Percentiles rank a stretch among this genome's conserved stretches.
These are phyloP conservation scores for Lasiodiplodia sp. DNA, from an alignment of 2,329 filamentous ascomycete species.

Conservation along the genomic window DNA sequence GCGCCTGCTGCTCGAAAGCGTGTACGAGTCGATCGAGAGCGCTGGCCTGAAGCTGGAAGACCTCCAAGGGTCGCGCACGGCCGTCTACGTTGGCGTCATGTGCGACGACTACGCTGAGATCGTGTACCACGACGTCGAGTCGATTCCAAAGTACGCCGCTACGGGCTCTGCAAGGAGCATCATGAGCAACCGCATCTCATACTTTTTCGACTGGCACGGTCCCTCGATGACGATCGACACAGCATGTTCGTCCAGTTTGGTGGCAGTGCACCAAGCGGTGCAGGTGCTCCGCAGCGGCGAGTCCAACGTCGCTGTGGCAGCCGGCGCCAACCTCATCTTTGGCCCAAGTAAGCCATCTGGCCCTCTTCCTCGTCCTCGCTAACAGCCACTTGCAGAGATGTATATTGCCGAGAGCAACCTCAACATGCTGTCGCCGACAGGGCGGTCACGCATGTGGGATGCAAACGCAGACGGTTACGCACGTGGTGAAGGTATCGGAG, in stretches of 20 bases:
- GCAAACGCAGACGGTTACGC: slow-evolving; percentile 57
- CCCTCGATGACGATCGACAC: slow-evolving; percentile 50
- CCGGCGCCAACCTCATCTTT: slow-evolving; percentile 38
- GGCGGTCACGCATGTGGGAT: slow-evolving; percentile 42
- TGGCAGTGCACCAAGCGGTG: slow-evolving; percentile 37
- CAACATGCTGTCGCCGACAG: slow-evolving; percentile 40
- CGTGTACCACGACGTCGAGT: too few relatives aligned
- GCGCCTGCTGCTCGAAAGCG: slow-evolving; percentile 31
- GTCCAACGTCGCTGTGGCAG: slow-evolving; percentile 32
- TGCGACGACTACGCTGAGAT: too few relatives aligned
- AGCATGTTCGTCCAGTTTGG: slow-evolving; percentile 46
- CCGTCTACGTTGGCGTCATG: slow-evolving; percentile 14
- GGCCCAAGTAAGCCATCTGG: slow-evolving; percentile 31
- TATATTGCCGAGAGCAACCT: too few relatives aligned
- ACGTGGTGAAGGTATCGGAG: slow-evolving; percentile 61
- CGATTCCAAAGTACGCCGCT: too few relatives aligned
- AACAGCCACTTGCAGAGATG: too few relatives aligned
- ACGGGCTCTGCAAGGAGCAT: slow-evolving; percentile 32
- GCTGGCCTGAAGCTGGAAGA: slow-evolving; percentile 14
- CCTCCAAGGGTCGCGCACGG: slow-evolving; percentile 27
- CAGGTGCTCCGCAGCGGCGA: slow-evolving; percentile 30
- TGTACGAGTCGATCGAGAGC: slow-evolving; percentile 31
- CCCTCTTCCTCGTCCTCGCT: slow-evolving; percentile 32
- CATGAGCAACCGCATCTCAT: slow-evolving; percentile 46
- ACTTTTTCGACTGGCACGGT: slow-evolving; percentile 47